Evolutionary conservation across 257 asterid species (phyloP).

Genomic region (Marsdenia floribunda): DNA sequence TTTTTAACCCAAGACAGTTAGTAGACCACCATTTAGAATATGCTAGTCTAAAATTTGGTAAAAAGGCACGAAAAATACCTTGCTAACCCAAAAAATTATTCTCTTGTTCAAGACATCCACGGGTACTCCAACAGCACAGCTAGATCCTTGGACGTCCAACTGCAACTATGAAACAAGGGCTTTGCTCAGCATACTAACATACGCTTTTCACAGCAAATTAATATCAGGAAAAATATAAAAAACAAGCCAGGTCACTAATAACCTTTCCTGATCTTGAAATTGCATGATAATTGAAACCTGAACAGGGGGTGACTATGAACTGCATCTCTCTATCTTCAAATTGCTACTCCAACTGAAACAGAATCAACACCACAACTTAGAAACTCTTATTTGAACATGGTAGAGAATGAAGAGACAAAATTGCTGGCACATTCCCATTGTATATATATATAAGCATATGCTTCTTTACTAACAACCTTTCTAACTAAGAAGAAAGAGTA

Average conservation of each 20-base stretch:
- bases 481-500: not conserved
- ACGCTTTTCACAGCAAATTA: not conserved
- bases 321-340: slow-evolving; percentile 74
- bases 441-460: not conserved
- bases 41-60: not conserved
- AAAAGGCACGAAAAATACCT: slow-evolving; percentile 37
- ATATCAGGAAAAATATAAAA: too few species aligned
- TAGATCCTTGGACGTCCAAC: slow-evolving; percentile 83
- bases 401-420: slow-evolving; percentile 3
- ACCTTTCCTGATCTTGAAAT: slow-evolving; percentile 88
- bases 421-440: not conserved
- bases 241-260: slow-evolving; percentile 5
- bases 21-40: not conserved
- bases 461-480: not conserved
- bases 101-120: slow-evolving; percentile 67
- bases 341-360: slow-evolving; percentile 79
- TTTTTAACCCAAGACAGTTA: slow-evolving; percentile 1
- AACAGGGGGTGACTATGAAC: slow-evolving; percentile 81
- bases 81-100: slow-evolving; percentile 85
- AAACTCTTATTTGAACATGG: slow-evolving; percentile 11
- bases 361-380: slow-evolving; percentile 16
- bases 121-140: slow-evolving; percentile 82
- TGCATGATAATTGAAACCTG: slow-evolving; percentile 88
- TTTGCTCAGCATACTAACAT: not conserved
- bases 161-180: slow-evolving; percentile 23